These are phyloP conservation scores for Inonotus hispidus DNA, from an alignment of 1,284 basidiomycete species.

Conservation along the genomic window DNA sequence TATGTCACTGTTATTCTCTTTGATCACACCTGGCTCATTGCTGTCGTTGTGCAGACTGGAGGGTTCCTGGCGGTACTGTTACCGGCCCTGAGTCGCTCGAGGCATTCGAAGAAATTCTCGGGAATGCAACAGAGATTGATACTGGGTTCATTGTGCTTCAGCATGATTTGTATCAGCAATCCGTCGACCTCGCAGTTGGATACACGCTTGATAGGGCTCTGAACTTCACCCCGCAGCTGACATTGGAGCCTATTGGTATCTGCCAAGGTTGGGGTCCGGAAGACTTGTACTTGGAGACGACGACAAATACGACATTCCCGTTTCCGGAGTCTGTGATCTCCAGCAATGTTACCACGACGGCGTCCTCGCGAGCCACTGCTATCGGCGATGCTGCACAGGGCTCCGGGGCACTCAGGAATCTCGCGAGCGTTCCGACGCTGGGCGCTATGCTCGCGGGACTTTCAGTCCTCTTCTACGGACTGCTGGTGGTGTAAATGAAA, in stretches of 20 bases:
- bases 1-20: constrained; percentile 24
- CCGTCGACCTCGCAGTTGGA: constrained; percentile 83
- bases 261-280: constrained; percentile 49
- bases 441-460: constrained; percentile 13
- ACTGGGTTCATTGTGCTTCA: constrained; percentile 85
- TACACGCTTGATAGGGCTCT: constrained; percentile 77
- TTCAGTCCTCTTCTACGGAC: constrained; percentile 15
- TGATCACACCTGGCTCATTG: constrained; percentile 6
- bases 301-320: constrained; percentile 55
- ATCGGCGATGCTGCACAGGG: background rate
- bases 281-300: constrained; percentile 64
- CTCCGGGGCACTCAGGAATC: constrained; percentile 2
- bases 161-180: constrained; percentile 82
- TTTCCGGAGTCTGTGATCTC: constrained; percentile 27
- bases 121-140: constrained; percentile 49
- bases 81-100: constrained; percentile 50
- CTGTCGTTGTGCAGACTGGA: constrained; percentile 59
- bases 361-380: constrained; percentile 13
- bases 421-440: constrained; percentile 2
- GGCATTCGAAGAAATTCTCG: constrained; percentile 58
- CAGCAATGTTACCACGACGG: constrained; percentile 9
- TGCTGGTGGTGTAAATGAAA: constrained; percentile 12
- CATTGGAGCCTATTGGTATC: constrained; percentile 57
- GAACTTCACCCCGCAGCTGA: constrained; percentile 54
- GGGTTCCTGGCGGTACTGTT: constrained; percentile 67